Evolutionary conservation across 2,329 filamentous ascomycete species (phyloP).

Genomic region (Pseudogymnoascus sp.): DNA sequence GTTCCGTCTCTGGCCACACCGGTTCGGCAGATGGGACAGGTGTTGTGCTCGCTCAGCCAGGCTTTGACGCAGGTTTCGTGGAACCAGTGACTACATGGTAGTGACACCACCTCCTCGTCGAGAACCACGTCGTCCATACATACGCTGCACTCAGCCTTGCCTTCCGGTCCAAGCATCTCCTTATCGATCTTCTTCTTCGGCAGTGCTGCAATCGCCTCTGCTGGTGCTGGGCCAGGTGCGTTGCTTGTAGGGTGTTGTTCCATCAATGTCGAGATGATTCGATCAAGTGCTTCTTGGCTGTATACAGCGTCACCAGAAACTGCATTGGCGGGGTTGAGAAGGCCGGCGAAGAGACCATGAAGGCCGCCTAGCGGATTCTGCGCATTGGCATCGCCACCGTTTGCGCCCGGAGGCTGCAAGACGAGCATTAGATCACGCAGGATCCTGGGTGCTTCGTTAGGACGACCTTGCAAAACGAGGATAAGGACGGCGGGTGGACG

Average conservation of each 20-base stretch:
- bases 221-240: slow-evolving; percentile 74
- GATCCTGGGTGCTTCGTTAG: slow-evolving; percentile 9
- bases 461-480: not conserved
- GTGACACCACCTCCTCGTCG: slow-evolving; percentile 65
- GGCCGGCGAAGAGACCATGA: slow-evolving; percentile 38
- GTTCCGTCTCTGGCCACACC: slow-evolving; percentile 25
- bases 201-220: slow-evolving; percentile 66
- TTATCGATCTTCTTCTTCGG: slow-evolving; percentile 64
- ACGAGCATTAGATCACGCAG: slow-evolving; percentile 4
- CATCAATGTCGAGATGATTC: slow-evolving; percentile 82
- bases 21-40: slow-evolving; percentile 74
- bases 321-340: slow-evolving; percentile 49
- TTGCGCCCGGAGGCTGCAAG: slow-evolving; percentile 2
- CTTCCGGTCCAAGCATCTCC: slow-evolving; percentile 59
- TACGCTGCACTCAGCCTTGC: slow-evolving; percentile 82
- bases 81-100: slow-evolving; percentile 94
- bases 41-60: slow-evolving; percentile 88
- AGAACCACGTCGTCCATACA: slow-evolving; percentile 81
- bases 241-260: slow-evolving; percentile 71
- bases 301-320: slow-evolving; percentile 76
- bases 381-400: not conserved
- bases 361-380: not conserved
- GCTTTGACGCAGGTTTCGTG: slow-evolving; percentile 74
- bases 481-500: slow-evolving; percentile 16
- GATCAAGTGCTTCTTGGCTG: slow-evolving; percentile 82